phyloP scores from a whole-genome alignment of 495 filamentous ascomycete species.

The Penicillium simplicissimum region DNA sequence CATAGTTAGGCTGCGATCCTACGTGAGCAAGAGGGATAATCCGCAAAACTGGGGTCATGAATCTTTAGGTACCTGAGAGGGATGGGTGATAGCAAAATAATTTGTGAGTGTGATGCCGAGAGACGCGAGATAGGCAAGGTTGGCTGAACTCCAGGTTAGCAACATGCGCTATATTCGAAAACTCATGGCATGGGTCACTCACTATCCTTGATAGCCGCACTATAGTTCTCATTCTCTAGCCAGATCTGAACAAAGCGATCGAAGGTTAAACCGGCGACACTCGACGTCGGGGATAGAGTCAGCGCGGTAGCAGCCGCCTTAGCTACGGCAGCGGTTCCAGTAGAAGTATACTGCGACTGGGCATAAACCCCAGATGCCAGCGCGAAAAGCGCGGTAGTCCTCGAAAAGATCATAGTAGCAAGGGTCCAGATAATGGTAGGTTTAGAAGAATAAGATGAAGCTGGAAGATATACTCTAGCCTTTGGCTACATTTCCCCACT shows the following conservation, averaged over 20 bases:
- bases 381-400: slow-evolving; percentile 7
- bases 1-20: slow-evolving; percentile 11
- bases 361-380: slow-evolving; percentile 5
- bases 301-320: slow-evolving; percentile 15
- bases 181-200: neutral
- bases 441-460: neutral
- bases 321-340: slow-evolving; percentile 15
- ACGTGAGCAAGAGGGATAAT: slow-evolving; percentile 3
- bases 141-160: slow-evolving; percentile 3
- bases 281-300: slow-evolving; percentile 13
- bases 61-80: slow-evolving; percentile 14
- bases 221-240: slow-evolving; percentile 13
- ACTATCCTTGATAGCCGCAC: slow-evolving; percentile 12
- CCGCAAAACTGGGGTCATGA: neutral
- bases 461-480: neutral
- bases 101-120: slow-evolving; percentile 10
- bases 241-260: slow-evolving; percentile 15
- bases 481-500: neutral
- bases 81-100: slow-evolving; percentile 16
- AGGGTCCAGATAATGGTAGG: neutral
- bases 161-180: neutral
- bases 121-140: slow-evolving; percentile 16
- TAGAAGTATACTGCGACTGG: slow-evolving; percentile 17
- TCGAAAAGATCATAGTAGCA: slow-evolving; percentile 9
- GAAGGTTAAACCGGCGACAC: slow-evolving; percentile 9